Percentiles rank a stretch among this genome's conserved stretches.
Conservation (phyloP, 2,329 filamentous ascomycete species). For the Xylaria multiplex region DNA sequence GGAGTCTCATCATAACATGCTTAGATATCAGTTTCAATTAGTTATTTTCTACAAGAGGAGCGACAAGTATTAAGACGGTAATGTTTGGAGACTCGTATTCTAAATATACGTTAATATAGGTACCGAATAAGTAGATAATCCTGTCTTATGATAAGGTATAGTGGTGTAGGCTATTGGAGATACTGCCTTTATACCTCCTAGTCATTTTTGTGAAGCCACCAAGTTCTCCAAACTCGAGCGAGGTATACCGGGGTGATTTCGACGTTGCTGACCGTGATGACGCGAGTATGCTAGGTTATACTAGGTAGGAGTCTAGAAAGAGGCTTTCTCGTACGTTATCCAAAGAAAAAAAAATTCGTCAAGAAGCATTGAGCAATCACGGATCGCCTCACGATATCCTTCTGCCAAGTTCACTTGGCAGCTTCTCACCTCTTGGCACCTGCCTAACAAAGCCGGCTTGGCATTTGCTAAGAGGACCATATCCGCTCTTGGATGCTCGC, state of each 20-base stretch:
- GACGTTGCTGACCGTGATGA: background rate
- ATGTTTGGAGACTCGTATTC: no score
- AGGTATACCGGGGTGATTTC: background rate
- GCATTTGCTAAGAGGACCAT: constrained; percentile 25
- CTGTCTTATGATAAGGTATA: no score
- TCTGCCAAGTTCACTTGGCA: constrained; percentile 25
- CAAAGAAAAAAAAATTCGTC: background rate
- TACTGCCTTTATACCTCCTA: background rate
- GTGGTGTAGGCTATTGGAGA: no score
- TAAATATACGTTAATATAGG: no score
- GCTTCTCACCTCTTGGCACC: constrained; percentile 33
- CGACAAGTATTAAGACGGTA: background rate
- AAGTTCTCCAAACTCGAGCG: background rate
- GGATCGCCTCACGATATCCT: constrained; percentile 20
- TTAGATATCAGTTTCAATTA: no score
- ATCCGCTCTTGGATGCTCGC: constrained; percentile 21
- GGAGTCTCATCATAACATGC: no score
- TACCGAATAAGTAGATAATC: no score
- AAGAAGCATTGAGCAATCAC: background rate
- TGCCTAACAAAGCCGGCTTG: constrained; percentile 33
- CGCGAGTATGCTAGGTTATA: background rate
- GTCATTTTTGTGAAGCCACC: background rate
- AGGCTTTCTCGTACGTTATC: background rate
- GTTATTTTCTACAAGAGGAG: background rate
- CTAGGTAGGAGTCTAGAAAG: background rate